Evolutionary conservation across 768 basidiomycete species (phyloP), one percentile per base, ranked within the genome.

Genomic region (Arthromyces matolae): DNA sequence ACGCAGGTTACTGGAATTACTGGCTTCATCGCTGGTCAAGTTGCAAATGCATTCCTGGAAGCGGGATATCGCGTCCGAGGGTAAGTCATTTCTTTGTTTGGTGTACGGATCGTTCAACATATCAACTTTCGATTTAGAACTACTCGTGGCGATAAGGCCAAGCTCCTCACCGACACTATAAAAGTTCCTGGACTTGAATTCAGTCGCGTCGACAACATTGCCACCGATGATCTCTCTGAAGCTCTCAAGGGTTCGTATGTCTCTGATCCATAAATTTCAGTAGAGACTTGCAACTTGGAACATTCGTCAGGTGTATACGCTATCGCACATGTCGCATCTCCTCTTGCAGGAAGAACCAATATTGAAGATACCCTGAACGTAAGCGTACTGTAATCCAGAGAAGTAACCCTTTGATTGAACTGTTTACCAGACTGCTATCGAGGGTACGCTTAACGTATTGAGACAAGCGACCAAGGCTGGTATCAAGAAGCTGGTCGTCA

Each of bases 61-160:
- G 61, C 51, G 18, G 71, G 71, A 13, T 72, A 70, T 51, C 60
- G 63, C n/a, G 71, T 74, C 24, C 63, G 71, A 54, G 70, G 70
- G 70, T 71, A 28, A 33, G 67, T 32, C 27, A 13, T 22, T 6
- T 33, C 23, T 19, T 8, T 25, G 18, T 6, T n/a, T 14, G n/a
- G n/a, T n/a, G n/a, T 14, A n/a, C 23, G 7, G 25, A 22, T 20
- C 3, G 42, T 18, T 31, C 29, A 36, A 18, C 18, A 8, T 4
- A 23, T 22, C 16, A n/a, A n/a, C n/a, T n/a, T n/a, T n/a, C n/a
- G n/a, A n/a, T 8, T n/a, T 33, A 71, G 69, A 33, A 67, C 70
- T 4, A 60, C 61, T 12, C 63, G 71, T 14, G 58, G 62, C 3
- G 61, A 59, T 9, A 72, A 70, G 51, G 62, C 49, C 25, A 55